These are phyloP conservation scores for Trichoderma atroviride DNA, from an alignment of 2,329 filamentous ascomycete species.

Conservation along the genomic window DNA sequence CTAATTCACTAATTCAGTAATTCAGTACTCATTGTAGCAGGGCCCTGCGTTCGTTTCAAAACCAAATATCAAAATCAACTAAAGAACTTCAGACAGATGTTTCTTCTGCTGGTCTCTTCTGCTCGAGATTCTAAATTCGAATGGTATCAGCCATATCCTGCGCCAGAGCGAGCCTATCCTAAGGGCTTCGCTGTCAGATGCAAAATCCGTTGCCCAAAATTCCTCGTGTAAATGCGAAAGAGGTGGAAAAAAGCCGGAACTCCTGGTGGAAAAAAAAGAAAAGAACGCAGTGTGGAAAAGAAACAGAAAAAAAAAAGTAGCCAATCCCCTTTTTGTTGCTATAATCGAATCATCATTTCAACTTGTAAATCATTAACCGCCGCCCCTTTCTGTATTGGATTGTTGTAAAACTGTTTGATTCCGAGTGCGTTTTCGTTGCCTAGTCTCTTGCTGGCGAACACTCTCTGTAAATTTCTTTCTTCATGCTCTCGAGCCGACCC, in stretches of 20 bases:
- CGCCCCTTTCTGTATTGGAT: background rate
- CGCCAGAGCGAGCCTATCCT: slow-evolving; percentile 27
- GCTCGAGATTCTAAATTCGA: slow-evolving; percentile 24
- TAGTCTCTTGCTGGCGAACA: slow-evolving; percentile 36
- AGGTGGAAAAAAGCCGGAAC: slow-evolving; percentile 22
- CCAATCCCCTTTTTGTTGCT: slow-evolving; percentile 25
- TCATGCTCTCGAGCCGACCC: slow-evolving; percentile 57
- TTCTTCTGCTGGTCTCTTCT: slow-evolving; percentile 21
- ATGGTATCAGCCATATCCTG: slow-evolving; percentile 30
- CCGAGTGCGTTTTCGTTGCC: background rate
- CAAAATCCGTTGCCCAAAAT: slow-evolving; percentile 27
- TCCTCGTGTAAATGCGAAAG: slow-evolving; percentile 28
- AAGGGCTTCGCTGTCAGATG: slow-evolving; percentile 26
- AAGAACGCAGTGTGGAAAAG: background rate
- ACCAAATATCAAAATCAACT: slow-evolving; percentile 17
- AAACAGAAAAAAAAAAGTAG: slow-evolving; percentile 21
- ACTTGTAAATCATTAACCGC: slow-evolving; percentile 25
- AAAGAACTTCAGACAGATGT: slow-evolving; percentile 18
- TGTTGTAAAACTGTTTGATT: background rate
- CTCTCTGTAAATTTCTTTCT: slow-evolving; percentile 59
- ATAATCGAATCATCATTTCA: slow-evolving; percentile 25
- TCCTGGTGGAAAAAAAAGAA: background rate
- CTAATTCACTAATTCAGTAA: background rate
- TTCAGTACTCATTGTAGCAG: slow-evolving; percentile 2
- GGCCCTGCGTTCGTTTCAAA: slow-evolving; percentile 8